A percentile compares a stretch with the other conserved stretches of the same genome.
phyloP scores from a whole-genome alignment of 75 land plant genomes.

The Cunninghamia lanceolata region DNA sequence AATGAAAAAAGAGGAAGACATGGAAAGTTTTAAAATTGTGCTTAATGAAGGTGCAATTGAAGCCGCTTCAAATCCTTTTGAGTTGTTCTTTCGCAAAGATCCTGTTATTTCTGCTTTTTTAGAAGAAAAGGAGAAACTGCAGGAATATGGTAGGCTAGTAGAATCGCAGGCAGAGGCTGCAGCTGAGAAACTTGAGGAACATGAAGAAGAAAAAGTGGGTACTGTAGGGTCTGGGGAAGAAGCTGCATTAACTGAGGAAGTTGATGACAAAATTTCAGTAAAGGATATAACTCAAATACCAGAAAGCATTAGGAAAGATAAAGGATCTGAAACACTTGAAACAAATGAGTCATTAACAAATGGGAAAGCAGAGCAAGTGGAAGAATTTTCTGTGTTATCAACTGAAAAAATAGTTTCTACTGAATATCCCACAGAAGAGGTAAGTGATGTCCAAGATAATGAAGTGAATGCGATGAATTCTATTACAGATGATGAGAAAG shows the following conservation, averaged over 20 bases:
- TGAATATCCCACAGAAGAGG: slow-evolving; percentile 4
- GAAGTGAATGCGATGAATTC: slow-evolving; percentile 6
- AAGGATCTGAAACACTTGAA: slow-evolving; percentile 11
- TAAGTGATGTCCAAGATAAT: not conserved
- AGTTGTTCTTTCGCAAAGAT: slow-evolving; percentile 72
- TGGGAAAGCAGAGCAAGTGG: slow-evolving; percentile 3
- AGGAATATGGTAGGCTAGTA: slow-evolving; percentile 13
- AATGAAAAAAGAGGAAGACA: slow-evolving; percentile 70
- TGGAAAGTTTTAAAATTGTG: slow-evolving; percentile 34
- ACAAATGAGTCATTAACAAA: not conserved
- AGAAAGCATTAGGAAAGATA: not conserved
- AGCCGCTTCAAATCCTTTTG: slow-evolving; percentile 77
- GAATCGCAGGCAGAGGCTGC: not conserved
- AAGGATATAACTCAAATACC: slow-evolving; percentile 4
- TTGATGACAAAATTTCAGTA: not conserved
- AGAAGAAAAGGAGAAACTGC: slow-evolving; percentile 38
- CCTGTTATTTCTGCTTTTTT: slow-evolving; percentile 59
- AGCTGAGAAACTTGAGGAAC: slow-evolving; percentile 9
- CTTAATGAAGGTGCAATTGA: slow-evolving; percentile 39
- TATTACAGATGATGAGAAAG: slow-evolving; percentile 1
- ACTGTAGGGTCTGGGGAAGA: slow-evolving; percentile 7
- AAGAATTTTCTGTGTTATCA: not conserved
- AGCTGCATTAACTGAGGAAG: not conserved
- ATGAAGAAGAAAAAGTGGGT: slow-evolving; percentile 11
- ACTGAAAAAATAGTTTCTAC: slow-evolving; percentile 14